phyloP scores from a whole-genome alignment of 2,329 filamentous ascomycete species.

The Leptodontidium sp. region DNA sequence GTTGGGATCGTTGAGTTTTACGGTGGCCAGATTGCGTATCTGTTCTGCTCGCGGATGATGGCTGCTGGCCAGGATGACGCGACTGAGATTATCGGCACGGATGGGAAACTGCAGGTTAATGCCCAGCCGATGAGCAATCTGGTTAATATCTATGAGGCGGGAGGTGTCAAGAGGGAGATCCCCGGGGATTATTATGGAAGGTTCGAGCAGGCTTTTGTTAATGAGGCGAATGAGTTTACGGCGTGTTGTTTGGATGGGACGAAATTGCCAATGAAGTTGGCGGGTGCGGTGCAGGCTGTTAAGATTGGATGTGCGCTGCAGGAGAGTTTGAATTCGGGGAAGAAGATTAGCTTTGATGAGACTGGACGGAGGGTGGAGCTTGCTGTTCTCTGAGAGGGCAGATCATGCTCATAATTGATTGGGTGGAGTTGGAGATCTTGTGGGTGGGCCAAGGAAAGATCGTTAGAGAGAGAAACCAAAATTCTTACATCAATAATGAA shows the following conservation, averaged over 20 bases:
- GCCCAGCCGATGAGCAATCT: constrained; percentile 62
- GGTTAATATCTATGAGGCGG: constrained; percentile 61
- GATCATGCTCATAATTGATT: neutral
- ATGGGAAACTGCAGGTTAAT: constrained; percentile 69
- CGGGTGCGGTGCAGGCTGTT: constrained; percentile 65
- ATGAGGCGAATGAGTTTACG: constrained; percentile 70
- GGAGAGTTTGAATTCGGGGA: constrained; percentile 61
- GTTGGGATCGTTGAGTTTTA: constrained; percentile 72
- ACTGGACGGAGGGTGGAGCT: constrained; percentile 50
- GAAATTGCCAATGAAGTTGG: constrained; percentile 62
- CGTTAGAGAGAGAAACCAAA: too few relatives aligned
- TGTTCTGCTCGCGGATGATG: constrained; percentile 73
- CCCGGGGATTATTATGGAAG: constrained; percentile 68
- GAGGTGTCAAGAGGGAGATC: constrained; percentile 65
- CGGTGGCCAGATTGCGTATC: constrained; percentile 68
- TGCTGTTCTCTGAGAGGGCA: constrained; percentile 28
- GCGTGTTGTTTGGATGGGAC: constrained; percentile 63
- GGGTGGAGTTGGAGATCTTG: too few relatives aligned
- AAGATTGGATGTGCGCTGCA: constrained; percentile 68
- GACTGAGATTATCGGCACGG: constrained; percentile 72
- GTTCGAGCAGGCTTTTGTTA: constrained; percentile 70
- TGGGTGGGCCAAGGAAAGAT: too few relatives aligned
- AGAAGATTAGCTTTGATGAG: constrained; percentile 67
- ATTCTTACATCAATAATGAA: too few relatives aligned
- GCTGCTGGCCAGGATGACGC: constrained; percentile 72